Base-by-base conservation (phyloP, 495 filamentous ascomycete species). In the Filosporella fistucella region DNA sequence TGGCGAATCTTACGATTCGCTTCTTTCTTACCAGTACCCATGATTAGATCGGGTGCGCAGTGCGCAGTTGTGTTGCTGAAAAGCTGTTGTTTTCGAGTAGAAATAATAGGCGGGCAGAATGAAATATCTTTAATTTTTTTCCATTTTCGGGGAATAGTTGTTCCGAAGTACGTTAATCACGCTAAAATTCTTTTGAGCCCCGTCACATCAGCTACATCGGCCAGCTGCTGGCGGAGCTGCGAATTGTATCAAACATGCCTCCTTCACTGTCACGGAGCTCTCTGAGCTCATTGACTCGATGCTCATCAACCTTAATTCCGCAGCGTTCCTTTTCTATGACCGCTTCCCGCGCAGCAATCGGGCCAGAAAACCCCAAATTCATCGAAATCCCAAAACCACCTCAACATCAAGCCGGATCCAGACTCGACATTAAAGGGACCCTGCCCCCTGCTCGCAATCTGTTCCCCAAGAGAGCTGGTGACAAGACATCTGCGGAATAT, bases 21-120 rank as follows among this genome's bases (percentile, higher is more conserved):
- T 66, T 98, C 93, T 71, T 96, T 97, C 78, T 97, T 98, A 56
- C 82, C 85, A 39, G 86, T 90, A 70, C 94, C 94, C 93, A 98
- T 97, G 45, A 48, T 78, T 55, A 49, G 28, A 18, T 33, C 14
- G 46, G 44, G 42, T 58, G 49, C 41, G 48, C 21, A 21, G 35
- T 45, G 34, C 24, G 42, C 37, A 18, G 42, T 32, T 45, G 42
- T 18, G 42, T 28, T 23, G 17, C 5, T 23, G 28, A 45, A 35
- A 23, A n/a, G n/a, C n/a, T n/a, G 7, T 28, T 17, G 21, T n/a
- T n/a, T n/a, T n/a, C n/a, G n/a, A n/a, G n/a, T n/a, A n/a, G n/a
- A n/a, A n/a, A n/a, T n/a, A n/a, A n/a, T n/a, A 52, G 22, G 41
- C 29, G 43, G 40, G 49, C 32, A 52, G 30, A 45, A n/a, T n/a